phyloP scores from a whole-genome alignment of 768 basidiomycete genomes.

The Gautieria morchelliformis region DNA sequence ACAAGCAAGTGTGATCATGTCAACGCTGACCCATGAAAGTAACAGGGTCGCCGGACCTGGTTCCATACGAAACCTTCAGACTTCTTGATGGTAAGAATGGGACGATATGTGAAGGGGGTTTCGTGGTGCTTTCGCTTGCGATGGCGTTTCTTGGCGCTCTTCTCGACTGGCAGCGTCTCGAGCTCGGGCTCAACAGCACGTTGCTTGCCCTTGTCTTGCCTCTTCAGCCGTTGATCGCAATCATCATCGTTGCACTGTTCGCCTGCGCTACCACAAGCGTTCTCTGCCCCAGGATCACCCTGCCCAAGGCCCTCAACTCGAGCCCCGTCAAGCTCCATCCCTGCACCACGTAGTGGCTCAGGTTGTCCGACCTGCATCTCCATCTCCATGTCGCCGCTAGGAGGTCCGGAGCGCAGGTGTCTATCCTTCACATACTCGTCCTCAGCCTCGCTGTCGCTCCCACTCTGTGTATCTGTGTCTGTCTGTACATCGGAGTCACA shows the following conservation, averaged over 20 bases:
- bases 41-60: slow-evolving; percentile 41
- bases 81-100: slow-evolving; percentile 77
- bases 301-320: slow-evolving; percentile 27
- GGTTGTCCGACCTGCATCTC: slow-evolving; percentile 37
- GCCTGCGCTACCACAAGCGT: slow-evolving; percentile 3
- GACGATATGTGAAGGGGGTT: slow-evolving; percentile 55
- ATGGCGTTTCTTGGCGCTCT: slow-evolving; percentile 33
- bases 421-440: not conserved
- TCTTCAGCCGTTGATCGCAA: slow-evolving; percentile 27
- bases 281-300: slow-evolving; percentile 18
- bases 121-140: slow-evolving; percentile 46
- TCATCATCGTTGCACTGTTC: slow-evolving; percentile 11
- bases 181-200: slow-evolving; percentile 62
- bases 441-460: slow-evolving; percentile 4
- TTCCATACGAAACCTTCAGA: slow-evolving; percentile 92
- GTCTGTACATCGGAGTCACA: slow-evolving; percentile 32
- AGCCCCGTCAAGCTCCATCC: slow-evolving; percentile 18
- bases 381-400: slow-evolving; percentile 44
- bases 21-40: not conserved
- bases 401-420: not conserved
- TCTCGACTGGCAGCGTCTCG: slow-evolving; percentile 24
- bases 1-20: slow-evolving; percentile 1
- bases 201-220: slow-evolving; percentile 74
- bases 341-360: slow-evolving; percentile 24
- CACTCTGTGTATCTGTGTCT: slow-evolving; percentile 5